Percentiles rank a stretch among this genome's conserved stretches.
Conservation (phyloP, 2,329 filamentous ascomycete genomes). For the Neophaeococcomyces mojaviensis region DNA sequence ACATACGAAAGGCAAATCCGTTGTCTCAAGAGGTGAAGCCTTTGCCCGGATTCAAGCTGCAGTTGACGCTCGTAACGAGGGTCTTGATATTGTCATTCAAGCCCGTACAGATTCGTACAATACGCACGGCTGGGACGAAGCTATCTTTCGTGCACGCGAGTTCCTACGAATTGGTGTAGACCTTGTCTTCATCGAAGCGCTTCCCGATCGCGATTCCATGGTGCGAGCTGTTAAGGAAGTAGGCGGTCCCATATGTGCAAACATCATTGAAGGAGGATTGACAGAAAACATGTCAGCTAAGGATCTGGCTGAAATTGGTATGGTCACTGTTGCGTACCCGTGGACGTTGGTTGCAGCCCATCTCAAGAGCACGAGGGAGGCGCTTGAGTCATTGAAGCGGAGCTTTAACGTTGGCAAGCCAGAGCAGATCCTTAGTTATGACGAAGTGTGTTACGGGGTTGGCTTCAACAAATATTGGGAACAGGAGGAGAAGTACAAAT, state of each 20-base stretch:
- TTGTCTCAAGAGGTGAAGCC: constrained; percentile 40
- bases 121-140: constrained; percentile 40
- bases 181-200: constrained; percentile 39
- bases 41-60: constrained; percentile 42
- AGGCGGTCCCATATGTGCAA: constrained; percentile 35
- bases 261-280: constrained; percentile 39
- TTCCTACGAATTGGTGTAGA: constrained; percentile 40
- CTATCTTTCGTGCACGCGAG: constrained; percentile 34
- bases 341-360: constrained; percentile 41
- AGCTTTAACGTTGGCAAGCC: constrained; percentile 37
- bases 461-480: constrained; percentile 40
- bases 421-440: constrained; percentile 37
- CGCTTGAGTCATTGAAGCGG: constrained; percentile 34
- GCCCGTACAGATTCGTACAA: constrained; percentile 40
- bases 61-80: constrained; percentile 39
- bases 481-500: constrained; percentile 3
- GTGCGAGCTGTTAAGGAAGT: constrained; percentile 31
- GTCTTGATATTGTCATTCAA: constrained; percentile 40
- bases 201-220: constrained; percentile 40
- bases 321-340: constrained; percentile 37
- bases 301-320: constrained; percentile 35
- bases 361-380: constrained; percentile 34
- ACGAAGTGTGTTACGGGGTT: constrained; percentile 40
- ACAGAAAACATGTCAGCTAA: constrained; percentile 36
- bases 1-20: constrained; percentile 41